Evolutionary conservation across 495 filamentous ascomycete species (phyloP), one percentile per base, ranked within the genome.

Genomic region (Xylaria telfairii): DNA sequence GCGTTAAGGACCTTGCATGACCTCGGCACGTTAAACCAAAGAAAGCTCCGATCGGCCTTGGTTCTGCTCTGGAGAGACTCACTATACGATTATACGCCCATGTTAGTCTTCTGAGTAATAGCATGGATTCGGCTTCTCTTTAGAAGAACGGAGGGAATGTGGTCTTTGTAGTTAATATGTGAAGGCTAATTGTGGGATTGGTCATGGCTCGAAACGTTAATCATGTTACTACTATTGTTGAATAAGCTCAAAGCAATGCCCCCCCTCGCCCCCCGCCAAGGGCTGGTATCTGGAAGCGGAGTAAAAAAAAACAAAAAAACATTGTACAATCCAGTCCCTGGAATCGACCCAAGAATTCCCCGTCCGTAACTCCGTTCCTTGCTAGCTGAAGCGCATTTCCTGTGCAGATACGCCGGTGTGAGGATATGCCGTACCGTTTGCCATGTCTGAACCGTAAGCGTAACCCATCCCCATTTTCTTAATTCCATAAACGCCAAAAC

Each of bases 401-500:
- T 37, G 28, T 24, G 34, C 39, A 41, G 21, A 32, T 64, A 17
- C 61, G 39, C 41, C 61, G 26, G 15, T 47, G 39, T 32, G 26
- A 42, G 41, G 2, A 32, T 28, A 46, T 47, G 41, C 61, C 41
- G 17, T 32, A 32, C 39, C 41, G 5, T 30, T 64, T 64, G 24
- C 61, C 41, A 1, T 64, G 15, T 47, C 41, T 32, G 41, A 64
- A 64, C 24, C 39, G 15, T 21, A 28, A 17, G 30, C 19, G 42
- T 49, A 32, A 51, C 62, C 44, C 19, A n/a, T n/a, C 4, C n/a
- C 46, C 26, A 30, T 65, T 65, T 49, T 51, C 8, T 65, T 49
- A 10, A 32, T 47, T 32, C 61, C 61, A n/a, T 49, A 37, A 71
- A 75, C 75, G 71, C 75, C 75, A 46, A 32, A 70, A 37, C 63